Percentiles rank a stretch among this genome's conserved stretches.
Conservation (phyloP, 345 rosid species). For the Laguncularia racemosa region DNA sequence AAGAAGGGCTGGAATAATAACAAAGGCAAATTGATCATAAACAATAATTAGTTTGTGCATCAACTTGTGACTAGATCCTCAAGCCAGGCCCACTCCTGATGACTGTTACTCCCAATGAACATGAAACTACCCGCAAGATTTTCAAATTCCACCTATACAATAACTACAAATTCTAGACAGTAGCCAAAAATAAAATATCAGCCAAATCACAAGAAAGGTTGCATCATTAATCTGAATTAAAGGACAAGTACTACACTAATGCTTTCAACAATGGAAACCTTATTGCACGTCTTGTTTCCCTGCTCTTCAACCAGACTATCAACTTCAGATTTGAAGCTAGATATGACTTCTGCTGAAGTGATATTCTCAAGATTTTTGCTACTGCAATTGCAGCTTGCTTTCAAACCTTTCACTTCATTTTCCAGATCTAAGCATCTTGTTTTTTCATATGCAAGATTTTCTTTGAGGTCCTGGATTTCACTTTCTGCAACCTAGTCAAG, state of each 20-base stretch:
- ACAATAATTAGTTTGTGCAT: no score
- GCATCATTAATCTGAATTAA: no score
- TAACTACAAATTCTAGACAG: no score
- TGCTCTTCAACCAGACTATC: slow-evolving; percentile 11
- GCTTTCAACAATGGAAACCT: slow-evolving; percentile 16
- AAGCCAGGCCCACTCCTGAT: no score
- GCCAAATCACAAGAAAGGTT: no score
- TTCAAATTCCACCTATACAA: no score
- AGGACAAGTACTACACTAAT: neutral
- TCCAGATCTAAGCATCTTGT: slow-evolving; percentile 38
- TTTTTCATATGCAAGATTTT: slow-evolving; percentile 43
- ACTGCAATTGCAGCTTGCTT: slow-evolving; percentile 33
- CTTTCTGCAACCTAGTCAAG: slow-evolving; percentile 54
- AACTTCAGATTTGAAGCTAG: slow-evolving; percentile 13
- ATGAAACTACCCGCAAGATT: no score
- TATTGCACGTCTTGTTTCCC: slow-evolving; percentile 13
- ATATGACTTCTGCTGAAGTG: slow-evolving; percentile 14
- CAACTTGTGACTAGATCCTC: no score
- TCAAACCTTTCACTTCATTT: slow-evolving; percentile 40
- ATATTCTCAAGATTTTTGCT: slow-evolving; percentile 19
- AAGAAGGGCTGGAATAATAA: no score
- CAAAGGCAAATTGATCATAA: no score
- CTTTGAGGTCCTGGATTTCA: slow-evolving; percentile 44
- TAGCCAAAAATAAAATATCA: no score
- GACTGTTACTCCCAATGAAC: no score